Evolutionary conservation across 2,329 filamentous ascomycete genomes (phyloP), one percentile per base, ranked within the genome.

Genomic region (Passalora sequoiae): DNA sequence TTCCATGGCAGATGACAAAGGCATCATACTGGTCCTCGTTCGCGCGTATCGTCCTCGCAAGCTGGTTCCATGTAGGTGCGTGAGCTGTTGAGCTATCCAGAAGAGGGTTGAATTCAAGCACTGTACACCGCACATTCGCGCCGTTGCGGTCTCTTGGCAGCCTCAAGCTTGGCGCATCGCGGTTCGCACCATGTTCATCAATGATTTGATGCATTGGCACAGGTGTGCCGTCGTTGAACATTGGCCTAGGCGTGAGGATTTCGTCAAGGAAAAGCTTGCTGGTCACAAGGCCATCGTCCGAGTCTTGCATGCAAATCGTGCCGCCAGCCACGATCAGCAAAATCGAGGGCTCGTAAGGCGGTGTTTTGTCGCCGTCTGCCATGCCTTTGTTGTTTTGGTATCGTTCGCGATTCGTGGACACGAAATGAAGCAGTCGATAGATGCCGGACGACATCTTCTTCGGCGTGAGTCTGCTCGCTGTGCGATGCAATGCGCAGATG

Each of bases 11-110:
- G 29, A 95, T 81, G 16, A 95, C 87, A 60, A 95, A 95, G 15
- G 86, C 88, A 63, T 95, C 89, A 59, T 89, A 96, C 0, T 87
- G 75, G 50, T 83, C 82, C 65, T 95, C 95, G 66, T 96, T 96
- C 51, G 84, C 80, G 55, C 80, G 76, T 54, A 95, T 79, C n/a
- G 84, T 79, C 38, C 75, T 70, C 1, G 89, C 87, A 61, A 95
- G 92, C 60, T 88, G 78, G 8, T 85, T 81, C 89, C 88, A 95
- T 45, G 88, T 88, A 31, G 78, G 77, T 13, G 87, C 86, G 48
- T 89, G 86, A 64, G 95, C 94, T 42, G 86, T 92, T 62, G 85
- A 91, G 50, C 87, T 94, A 68, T 96, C 89, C 3, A 96, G 79
- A 27, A 95, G 69, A 19, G 86, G 84, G 38, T 82, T 75, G 65